phyloP scores from a whole-genome alignment of 768 basidiomycete genomes.

The Rickenella mellea region DNA sequence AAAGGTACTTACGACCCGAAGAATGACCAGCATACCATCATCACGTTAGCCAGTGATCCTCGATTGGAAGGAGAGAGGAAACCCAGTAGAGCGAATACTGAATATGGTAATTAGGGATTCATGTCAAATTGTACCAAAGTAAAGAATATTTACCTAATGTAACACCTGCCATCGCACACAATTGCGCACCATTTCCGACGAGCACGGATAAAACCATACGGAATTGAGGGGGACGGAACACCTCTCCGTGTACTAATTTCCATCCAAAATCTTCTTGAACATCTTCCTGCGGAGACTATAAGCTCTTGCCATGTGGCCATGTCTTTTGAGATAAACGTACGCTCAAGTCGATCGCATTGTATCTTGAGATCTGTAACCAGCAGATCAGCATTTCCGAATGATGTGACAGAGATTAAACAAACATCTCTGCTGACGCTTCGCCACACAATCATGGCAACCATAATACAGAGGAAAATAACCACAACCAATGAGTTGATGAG shows the following conservation, averaged over 20 bases:
- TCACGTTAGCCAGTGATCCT: slow-evolving; percentile 86
- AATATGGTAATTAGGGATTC: not conserved
- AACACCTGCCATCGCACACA: slow-evolving; percentile 78
- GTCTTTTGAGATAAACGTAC: slow-evolving; percentile 30
- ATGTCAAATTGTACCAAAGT: not conserved
- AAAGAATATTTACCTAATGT: slow-evolving; percentile 54
- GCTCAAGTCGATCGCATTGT: slow-evolving; percentile 88
- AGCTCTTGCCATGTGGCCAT: not conserved
- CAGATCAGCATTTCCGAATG: slow-evolving; percentile 9
- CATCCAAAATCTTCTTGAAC: slow-evolving; percentile 98
- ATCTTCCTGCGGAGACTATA: slow-evolving; percentile 54
- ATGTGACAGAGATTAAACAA: slow-evolving; percentile 14
- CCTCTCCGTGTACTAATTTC: slow-evolving; percentile 96
- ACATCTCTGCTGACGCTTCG: slow-evolving; percentile 87
- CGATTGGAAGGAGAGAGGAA: slow-evolving; percentile 95
- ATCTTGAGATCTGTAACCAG: slow-evolving; percentile 69
- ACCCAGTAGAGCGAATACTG: slow-evolving; percentile 86
- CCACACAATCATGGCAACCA: slow-evolving; percentile 88
- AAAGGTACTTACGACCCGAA: slow-evolving; percentile 61
- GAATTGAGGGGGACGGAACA: slow-evolving; percentile 76
- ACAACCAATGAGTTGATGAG: slow-evolving; percentile 89
- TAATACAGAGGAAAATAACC: slow-evolving; percentile 80
- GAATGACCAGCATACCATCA: slow-evolving; percentile 91
- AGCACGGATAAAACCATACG: slow-evolving; percentile 75
- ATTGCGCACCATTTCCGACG: slow-evolving; percentile 85